These are phyloP conservation scores for Alternaria sp. DNA, from an alignment of 2,329 filamentous ascomycete species.

Conservation along the genomic window DNA sequence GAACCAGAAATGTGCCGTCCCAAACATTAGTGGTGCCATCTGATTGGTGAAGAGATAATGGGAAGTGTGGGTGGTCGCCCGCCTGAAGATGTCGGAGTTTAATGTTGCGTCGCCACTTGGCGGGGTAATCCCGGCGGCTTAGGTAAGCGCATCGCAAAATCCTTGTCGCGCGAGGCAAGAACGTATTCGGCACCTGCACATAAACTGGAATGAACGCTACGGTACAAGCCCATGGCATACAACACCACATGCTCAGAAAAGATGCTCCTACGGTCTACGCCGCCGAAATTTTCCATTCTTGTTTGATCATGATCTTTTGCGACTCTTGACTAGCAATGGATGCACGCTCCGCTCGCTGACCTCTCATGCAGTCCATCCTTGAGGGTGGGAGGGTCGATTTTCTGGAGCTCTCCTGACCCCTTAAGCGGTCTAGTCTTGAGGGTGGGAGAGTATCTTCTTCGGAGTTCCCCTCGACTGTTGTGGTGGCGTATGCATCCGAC, in stretches of 20 bases:
- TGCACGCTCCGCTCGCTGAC: neutral
- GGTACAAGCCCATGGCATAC: neutral
- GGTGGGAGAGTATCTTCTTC: neutral
- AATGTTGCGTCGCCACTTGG: slow-evolving; percentile 4
- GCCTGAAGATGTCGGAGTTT: slow-evolving; percentile 6
- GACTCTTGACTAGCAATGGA: slow-evolving; percentile 10
- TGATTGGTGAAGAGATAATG: slow-evolving; percentile 2
- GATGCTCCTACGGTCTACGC: neutral
- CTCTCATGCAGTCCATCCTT: neutral
- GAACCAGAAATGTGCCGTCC: neutral
- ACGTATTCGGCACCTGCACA: neutral
- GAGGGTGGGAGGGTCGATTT: neutral
- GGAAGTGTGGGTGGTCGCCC: neutral
- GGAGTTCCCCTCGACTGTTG: neutral
- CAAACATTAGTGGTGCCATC: neutral
- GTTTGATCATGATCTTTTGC: slow-evolving; percentile 3
- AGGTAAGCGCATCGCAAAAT: neutral
- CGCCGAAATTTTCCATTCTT: neutral
- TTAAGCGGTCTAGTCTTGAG: neutral
- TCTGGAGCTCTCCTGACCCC: neutral
- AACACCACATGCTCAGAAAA: neutral
- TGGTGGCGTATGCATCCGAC: neutral
- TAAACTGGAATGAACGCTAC: neutral
- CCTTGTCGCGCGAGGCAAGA: neutral
- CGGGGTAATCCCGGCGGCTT: neutral